Percentiles rank a stretch among this genome's conserved stretches.
These are phyloP conservation scores for Gremmenia infestans DNA, from an alignment of 2,329 filamentous ascomycete genomes.

Conservation along the genomic window DNA sequence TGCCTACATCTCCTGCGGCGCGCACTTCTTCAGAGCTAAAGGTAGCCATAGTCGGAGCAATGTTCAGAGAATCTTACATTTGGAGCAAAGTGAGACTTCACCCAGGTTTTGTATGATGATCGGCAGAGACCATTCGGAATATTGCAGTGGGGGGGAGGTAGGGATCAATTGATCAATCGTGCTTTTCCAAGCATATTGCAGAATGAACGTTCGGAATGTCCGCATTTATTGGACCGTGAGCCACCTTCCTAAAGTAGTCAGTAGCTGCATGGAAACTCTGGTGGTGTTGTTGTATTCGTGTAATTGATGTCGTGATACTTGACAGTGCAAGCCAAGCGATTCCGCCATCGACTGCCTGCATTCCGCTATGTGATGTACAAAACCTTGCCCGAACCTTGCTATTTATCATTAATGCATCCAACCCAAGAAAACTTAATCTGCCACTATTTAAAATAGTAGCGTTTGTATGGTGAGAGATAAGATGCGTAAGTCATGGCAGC, in stretches of 20 bases:
- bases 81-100: background rate
- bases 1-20: slow-evolving; percentile 1
- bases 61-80: background rate
- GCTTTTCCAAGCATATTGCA: background rate
- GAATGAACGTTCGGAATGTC: background rate
- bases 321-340: background rate
- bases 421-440: no score
- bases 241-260: background rate
- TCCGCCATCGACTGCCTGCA: background rate
- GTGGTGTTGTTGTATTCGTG: background rate
- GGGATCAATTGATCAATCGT: background rate
- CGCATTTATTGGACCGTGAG: background rate
- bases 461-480: no score
- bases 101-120: background rate
- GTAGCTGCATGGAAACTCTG: background rate
- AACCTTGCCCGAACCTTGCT: background rate
- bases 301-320: background rate
- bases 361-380: background rate
- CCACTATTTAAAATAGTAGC: no score
- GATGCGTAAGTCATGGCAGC: no score
- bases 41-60: background rate
- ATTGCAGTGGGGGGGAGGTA: background rate
- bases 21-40: background rate
- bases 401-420: no score
- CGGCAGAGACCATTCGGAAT: background rate